A percentile compares a stretch with the other conserved stretches of the same genome.
phyloP scores from a whole-genome alignment of 106 monocot genomes.

The Cymbidium sinense region DNA sequence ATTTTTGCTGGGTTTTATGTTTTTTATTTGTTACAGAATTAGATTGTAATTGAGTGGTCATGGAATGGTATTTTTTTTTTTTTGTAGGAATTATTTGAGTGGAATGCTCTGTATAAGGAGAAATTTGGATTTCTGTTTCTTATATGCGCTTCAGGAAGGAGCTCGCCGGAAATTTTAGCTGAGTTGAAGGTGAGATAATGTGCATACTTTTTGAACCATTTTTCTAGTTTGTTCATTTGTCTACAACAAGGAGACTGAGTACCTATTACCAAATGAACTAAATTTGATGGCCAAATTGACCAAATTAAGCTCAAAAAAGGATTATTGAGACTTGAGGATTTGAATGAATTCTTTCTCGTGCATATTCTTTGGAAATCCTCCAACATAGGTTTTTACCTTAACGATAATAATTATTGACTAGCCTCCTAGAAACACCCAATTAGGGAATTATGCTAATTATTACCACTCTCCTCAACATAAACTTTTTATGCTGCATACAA shows the following conservation, averaged over 20 bases:
- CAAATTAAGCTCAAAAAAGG: not conserved
- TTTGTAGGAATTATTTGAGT: slow-evolving; percentile 59
- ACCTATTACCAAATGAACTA: not conserved
- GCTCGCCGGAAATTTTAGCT: slow-evolving; percentile 57
- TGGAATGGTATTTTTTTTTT: not conserved
- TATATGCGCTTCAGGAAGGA: slow-evolving; percentile 84
- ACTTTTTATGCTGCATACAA: not conserved
- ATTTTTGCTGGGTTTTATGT: not conserved
- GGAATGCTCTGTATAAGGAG: slow-evolving; percentile 73
- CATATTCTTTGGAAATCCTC: too few relatives aligned
- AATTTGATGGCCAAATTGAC: not conserved
- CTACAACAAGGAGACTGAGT: not conserved
- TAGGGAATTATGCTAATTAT: too few relatives aligned
- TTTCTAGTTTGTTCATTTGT: not conserved
- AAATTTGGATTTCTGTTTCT: slow-evolving; percentile 88
- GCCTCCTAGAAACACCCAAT: too few relatives aligned
- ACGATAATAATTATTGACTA: too few relatives aligned
- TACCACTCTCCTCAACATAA: too few relatives aligned
- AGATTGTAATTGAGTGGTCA: not conserved
- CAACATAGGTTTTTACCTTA: too few relatives aligned
- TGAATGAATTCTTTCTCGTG: too few relatives aligned
- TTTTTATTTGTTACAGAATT: not conserved
- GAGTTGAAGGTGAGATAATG: slow-evolving; percentile 64
- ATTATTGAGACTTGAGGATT: too few relatives aligned
- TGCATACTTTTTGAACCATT: not conserved